Conservation (phyloP, 164 flowering plant species). For the Berberis vulgaris region DNA sequence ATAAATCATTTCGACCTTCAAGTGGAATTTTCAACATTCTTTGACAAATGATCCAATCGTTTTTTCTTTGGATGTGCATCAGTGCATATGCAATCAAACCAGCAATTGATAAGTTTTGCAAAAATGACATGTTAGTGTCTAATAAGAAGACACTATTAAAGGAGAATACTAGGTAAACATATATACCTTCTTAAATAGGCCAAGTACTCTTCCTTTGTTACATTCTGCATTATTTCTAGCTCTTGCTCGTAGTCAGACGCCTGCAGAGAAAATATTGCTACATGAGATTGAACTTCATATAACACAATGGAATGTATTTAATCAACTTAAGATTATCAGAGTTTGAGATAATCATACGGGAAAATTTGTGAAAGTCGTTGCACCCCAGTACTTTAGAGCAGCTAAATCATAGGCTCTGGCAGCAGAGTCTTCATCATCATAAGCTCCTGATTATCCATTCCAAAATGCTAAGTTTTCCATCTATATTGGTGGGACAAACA, state of each 20-base stretch:
- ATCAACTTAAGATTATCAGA: neutral
- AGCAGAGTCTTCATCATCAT: slow-evolving; percentile 62
- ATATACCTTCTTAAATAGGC: slow-evolving; percentile 40
- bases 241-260: slow-evolving; percentile 42
- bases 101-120: neutral
- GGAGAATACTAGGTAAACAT: slow-evolving; percentile 10
- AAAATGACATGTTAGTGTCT: too few species aligned
- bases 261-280: slow-evolving; percentile 11
- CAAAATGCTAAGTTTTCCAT: neutral
- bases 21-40: too few species aligned
- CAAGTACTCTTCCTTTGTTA: slow-evolving; percentile 48
- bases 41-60: too few species aligned
- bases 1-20: too few species aligned
- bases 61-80: too few species aligned
- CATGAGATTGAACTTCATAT: neutral
- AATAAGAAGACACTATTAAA: neutral
- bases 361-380: slow-evolving; percentile 46
- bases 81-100: too few species aligned
- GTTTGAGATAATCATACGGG: slow-evolving; percentile 21
- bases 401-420: slow-evolving; percentile 66
- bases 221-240: slow-evolving; percentile 36
- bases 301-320: neutral
- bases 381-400: slow-evolving; percentile 63
- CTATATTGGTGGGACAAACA: neutral
- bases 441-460: slow-evolving; percentile 34